Percentiles rank a stretch among this genome's conserved stretches.
Conservation (phyloP, 208 protist species). For the Trypanosoma melophagium region DNA sequence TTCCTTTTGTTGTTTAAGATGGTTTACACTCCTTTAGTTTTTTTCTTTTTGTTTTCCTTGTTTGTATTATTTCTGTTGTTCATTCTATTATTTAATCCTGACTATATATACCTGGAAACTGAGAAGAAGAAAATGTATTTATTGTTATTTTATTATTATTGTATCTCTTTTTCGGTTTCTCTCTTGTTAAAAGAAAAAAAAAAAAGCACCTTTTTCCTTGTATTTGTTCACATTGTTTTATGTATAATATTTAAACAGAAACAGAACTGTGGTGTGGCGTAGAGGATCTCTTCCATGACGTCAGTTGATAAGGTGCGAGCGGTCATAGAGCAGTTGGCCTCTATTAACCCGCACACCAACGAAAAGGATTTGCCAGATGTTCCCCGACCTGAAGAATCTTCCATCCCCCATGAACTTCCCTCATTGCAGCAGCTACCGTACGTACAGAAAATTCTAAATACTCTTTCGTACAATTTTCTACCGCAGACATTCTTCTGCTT, state of each 20-base stretch:
- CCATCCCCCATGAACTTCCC: slow-evolving; percentile 52
- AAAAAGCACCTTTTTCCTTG: not conserved
- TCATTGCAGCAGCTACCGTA: slow-evolving; percentile 54
- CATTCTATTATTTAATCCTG: too few species aligned
- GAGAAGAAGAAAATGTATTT: not conserved
- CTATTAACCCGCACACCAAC: slow-evolving; percentile 68
- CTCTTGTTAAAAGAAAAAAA: not conserved
- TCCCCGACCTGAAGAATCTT: slow-evolving; percentile 60
- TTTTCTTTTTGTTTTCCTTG: not conserved
- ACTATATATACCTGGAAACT: too few species aligned
- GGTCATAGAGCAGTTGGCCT: slow-evolving; percentile 66
- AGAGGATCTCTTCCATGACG: slow-evolving; percentile 10
- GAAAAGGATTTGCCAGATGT: slow-evolving; percentile 52
- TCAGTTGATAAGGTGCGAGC: slow-evolving; percentile 17
- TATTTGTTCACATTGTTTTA: slow-evolving; percentile 5
- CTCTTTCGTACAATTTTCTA: slow-evolving; percentile 90
- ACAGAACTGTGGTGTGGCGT: not conserved
- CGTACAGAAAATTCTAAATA: slow-evolving; percentile 73
- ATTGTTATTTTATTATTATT: not conserved
- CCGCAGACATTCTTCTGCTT: slow-evolving; percentile 89
- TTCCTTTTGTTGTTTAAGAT: not conserved
- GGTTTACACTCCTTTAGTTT: too few species aligned
- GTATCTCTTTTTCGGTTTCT: not conserved
- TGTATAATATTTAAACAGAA: not conserved
- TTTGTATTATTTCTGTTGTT: not conserved